A percentile compares a stretch with the other conserved stretches of the same genome.
These are phyloP conservation scores for Populus hybrid DNA, from an alignment of 441 rosid genomes.

Conservation along the genomic window DNA sequence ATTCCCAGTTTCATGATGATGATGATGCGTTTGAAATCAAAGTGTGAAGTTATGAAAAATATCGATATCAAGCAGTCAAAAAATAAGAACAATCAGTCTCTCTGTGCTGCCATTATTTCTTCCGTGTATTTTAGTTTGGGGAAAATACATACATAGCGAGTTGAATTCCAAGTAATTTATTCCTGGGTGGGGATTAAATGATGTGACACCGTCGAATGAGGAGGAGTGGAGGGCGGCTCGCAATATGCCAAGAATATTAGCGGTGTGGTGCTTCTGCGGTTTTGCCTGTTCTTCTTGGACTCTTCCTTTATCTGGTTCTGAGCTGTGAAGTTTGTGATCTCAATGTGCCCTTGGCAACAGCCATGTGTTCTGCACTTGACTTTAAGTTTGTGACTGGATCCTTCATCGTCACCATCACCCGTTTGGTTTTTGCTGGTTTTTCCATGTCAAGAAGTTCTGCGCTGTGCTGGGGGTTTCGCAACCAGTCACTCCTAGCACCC, in stretches of 20 bases:
- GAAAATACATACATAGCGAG: not conserved
- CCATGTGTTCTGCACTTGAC: not conserved
- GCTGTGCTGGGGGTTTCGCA: not conserved
- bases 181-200: not conserved
- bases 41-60: not conserved
- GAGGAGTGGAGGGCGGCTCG: not conserved
- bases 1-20: not conserved
- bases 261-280: not conserved
- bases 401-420: not conserved
- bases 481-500: too few species aligned
- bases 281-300: slow-evolving; percentile 4
- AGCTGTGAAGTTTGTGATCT: not conserved
- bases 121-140: not conserved
- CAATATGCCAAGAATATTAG: not conserved
- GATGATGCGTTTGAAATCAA: not conserved
- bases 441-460: not conserved
- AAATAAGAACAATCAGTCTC: not conserved
- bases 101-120: not conserved
- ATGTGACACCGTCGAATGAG: not conserved
- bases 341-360: not conserved
- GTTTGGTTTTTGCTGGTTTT: not conserved
- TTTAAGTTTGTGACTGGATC: not conserved
- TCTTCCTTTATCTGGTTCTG: not conserved
- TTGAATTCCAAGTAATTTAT: not conserved
- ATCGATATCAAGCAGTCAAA: not conserved